A percentile compares a stretch with the other conserved stretches of the same genome.
Evolutionary conservation across 257 asterid genomes (phyloP).

Genomic region (Penstemon newberryi): DNA sequence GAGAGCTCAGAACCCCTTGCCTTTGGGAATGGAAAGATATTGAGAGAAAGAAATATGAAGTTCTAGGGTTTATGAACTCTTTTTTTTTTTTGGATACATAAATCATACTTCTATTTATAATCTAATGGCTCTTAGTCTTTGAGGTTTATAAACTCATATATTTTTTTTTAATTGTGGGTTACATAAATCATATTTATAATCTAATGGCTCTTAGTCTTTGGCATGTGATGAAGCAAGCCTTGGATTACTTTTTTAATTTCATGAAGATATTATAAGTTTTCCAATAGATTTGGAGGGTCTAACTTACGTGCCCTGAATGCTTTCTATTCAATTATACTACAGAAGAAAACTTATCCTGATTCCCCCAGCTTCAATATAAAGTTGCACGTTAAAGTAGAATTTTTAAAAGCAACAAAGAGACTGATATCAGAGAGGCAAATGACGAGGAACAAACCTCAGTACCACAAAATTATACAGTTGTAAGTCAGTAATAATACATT

Average conservation of each 20-base stretch:
- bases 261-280: background rate
- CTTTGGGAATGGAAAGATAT: constrained; percentile 1
- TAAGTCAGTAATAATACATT: constrained; percentile 10
- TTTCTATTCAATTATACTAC: constrained; percentile 8
- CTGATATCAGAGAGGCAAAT: constrained; percentile 1
- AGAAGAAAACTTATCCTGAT: constrained; percentile 10
- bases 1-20: constrained; percentile 22
- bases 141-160: too few relatives aligned
- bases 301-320: background rate
- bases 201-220: background rate
- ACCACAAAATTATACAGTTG: constrained; percentile 19
- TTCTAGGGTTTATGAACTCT: constrained; percentile 1
- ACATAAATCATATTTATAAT: background rate
- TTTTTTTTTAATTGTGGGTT: too few relatives aligned
- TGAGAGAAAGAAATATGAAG: constrained; percentile 1
- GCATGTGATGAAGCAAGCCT: background rate
- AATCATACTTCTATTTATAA: too few relatives aligned
- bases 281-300: constrained; percentile 8
- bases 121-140: too few relatives aligned
- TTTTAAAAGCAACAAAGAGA: constrained; percentile 10
- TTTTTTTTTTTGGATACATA: too few relatives aligned
- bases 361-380: constrained; percentile 8
- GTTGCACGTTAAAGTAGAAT: background rate
- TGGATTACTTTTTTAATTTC: background rate
- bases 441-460: constrained; percentile 12